Evolutionary conservation across 148 eudicot genomes (phyloP).

Genomic region (Camellia lanceoleosa): DNA sequence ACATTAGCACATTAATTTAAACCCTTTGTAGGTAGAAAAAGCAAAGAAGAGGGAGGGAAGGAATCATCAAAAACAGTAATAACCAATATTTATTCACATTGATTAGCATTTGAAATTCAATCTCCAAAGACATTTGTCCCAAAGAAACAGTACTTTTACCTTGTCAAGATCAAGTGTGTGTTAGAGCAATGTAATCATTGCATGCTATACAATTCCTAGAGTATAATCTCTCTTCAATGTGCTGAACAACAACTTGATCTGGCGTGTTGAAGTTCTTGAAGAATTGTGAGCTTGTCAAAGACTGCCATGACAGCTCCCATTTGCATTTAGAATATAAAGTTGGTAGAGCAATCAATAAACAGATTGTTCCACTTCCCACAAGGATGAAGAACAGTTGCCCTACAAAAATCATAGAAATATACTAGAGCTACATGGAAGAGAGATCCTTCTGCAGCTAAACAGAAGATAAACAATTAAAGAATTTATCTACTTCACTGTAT

Average conservation of each 20-base stretch:
- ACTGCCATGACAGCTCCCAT: background rate
- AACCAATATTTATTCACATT: no score
- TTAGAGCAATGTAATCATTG: slow-evolving; percentile 95
- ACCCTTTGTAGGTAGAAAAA: no score
- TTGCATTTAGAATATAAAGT: background rate
- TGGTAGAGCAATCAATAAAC: background rate
- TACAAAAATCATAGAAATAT: no score
- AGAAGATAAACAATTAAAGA: no score
- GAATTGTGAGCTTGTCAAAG: background rate
- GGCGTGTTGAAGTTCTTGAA: slow-evolving; percentile 88
- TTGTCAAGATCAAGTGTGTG: slow-evolving; percentile 93
- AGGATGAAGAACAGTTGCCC: no score
- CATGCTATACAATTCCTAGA: slow-evolving; percentile 97
- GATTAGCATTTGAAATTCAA: background rate
- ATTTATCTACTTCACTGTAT: no score
- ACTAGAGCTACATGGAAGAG: no score
- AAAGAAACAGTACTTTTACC: slow-evolving; percentile 38
- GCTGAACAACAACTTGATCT: slow-evolving; percentile 86
- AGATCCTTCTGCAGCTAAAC: no score
- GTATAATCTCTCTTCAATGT: slow-evolving; percentile 77
- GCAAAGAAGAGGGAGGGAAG: no score
- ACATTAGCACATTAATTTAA: no score
- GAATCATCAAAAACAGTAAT: no score
- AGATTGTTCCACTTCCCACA: no score
- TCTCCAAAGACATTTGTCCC: background rate